These are phyloP conservation scores for Vitis hybrid DNA, from an alignment of 177 flowering plant genomes.

Conservation along the genomic window DNA sequence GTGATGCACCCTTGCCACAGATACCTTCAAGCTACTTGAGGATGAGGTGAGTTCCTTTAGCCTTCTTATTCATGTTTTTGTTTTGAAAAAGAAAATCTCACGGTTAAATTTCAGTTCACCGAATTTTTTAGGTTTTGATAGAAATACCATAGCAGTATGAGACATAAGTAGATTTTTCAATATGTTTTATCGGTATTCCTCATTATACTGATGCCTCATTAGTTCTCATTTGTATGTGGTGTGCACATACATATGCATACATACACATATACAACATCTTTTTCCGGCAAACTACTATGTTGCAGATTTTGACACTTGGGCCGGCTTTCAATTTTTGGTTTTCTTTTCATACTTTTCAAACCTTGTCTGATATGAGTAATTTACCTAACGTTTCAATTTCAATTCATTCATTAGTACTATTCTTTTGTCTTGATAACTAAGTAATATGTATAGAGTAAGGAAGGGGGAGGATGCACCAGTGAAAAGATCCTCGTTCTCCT, in stretches of 20 bases:
- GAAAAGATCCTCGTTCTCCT: no score
- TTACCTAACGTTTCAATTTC: no score
- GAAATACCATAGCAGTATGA: not conserved
- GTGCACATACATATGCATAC: not conserved
- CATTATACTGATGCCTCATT: not conserved
- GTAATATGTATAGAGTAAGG: no score
- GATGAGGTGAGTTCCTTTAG: slow-evolving; percentile 37
- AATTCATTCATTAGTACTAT: no score
- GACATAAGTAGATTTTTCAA: not conserved
- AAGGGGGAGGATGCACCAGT: no score
- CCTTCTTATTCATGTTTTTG: not conserved
- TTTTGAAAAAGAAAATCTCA: not conserved
- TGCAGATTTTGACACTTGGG: not conserved
- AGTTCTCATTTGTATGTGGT: not conserved
- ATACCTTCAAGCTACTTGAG: slow-evolving; percentile 54
- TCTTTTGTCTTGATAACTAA: no score
- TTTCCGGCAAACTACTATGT: not conserved
- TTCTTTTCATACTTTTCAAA: no score
- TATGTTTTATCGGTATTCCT: not conserved
- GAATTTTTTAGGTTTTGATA: not conserved
- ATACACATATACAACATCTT: not conserved
- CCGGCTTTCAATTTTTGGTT: no score
- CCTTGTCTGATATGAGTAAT: no score
- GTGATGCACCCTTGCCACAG: slow-evolving; percentile 51
- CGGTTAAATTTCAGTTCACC: no score